Evolutionary conservation across 345 rosid species (phyloP), one percentile per base, ranked within the genome.

Genomic region (Pugionium cornutum): DNA sequence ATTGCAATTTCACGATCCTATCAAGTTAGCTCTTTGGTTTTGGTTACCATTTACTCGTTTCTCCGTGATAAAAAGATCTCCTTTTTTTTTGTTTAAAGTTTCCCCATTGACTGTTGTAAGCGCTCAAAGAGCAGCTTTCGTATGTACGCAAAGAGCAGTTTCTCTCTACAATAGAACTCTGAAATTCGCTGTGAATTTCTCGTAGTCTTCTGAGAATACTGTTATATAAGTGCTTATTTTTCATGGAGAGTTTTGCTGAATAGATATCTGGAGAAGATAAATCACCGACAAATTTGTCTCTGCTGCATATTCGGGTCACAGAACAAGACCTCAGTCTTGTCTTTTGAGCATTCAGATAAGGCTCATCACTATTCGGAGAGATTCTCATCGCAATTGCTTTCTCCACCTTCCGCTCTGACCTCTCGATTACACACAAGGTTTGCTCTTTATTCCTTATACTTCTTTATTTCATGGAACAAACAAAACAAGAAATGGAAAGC

Each of bases 241-340:
- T 18, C 18, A 18, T 18, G 18, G 18, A 18, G 18, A 18, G 18
- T 18, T 18, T 18, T 18, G 18, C 18, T 18, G 18, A 18, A 42
- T 83, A 88, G 97, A 84, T 88, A 69, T 94, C 96, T 46, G 95
- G 97, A 60, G 90, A 85, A 73, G 99, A 90, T 69, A 94, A 85
- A 68, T 57, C 72, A 7, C 62, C 80, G 0, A 76, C 75, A 11
- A 83, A 73, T 61, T 58, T 27, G 11, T 44, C 6, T 18, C 49
- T 44, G 49, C 65, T 9, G 4, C 80, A 10, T 72, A 66, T 68
- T 74, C 77, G 0, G 75, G 75, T 6, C 79, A 76, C 27, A 81
- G 64, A 48, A 53, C 70, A 1, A 83, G 85, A 81, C 72, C 76
- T 54, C 62, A 75, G 55, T 26, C 78, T n/a, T 64, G 65, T 43